Evolutionary conservation across 768 basidiomycete species (phyloP).

Genomic region (Tricholoma hemisulphureum): DNA sequence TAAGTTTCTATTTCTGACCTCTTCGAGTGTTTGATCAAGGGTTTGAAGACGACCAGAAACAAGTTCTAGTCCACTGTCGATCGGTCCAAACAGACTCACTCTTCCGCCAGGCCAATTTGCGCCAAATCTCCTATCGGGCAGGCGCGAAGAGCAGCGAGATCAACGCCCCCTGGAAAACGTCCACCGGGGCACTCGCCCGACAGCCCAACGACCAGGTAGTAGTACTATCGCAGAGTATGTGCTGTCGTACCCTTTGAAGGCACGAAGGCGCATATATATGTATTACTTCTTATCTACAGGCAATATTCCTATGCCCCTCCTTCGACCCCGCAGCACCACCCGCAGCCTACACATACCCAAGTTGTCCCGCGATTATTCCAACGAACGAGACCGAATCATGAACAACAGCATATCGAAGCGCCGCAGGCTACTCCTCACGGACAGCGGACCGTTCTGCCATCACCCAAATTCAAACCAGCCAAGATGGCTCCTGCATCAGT

Average conservation of each 20-base stretch:
- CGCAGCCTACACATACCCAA: conserved; percentile 43
- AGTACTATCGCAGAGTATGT: conserved; percentile 27
- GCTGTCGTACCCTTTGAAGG: conserved; percentile 9
- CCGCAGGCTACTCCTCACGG: conserved; percentile 10
- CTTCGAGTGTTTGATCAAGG: conserved; percentile 5
- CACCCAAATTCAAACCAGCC: conserved; percentile 27
- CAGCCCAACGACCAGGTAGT: conserved; percentile 42
- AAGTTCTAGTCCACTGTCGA: conserved; percentile 62
- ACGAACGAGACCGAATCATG: conserved; percentile 27
- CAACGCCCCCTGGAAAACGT: conserved; percentile 23
- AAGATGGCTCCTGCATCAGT: conserved; percentile 5
- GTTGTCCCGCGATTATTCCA: conserved; percentile 39
- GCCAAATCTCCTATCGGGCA: conserved; percentile 38
- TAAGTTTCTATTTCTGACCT: conserved; percentile 25
- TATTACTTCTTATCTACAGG: conserved; percentile 32
- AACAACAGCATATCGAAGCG: conserved; percentile 13
- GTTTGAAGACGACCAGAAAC: conserved; percentile 29
- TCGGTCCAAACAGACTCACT: conserved; percentile 65
- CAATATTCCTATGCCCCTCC: conserved; percentile 66
- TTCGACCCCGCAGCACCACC: conserved; percentile 40
- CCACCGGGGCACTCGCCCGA: conserved; percentile 23
- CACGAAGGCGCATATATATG: conserved; percentile 20
- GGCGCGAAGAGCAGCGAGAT: conserved; percentile 15
- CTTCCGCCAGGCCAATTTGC: conserved; percentile 59
- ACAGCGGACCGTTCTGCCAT: conserved; percentile 18